A percentile compares a stretch with the other conserved stretches of the same genome.
These are phyloP conservation scores for Puccinia novopanici DNA, from an alignment of 1,284 basidiomycete species.

Conservation along the genomic window DNA sequence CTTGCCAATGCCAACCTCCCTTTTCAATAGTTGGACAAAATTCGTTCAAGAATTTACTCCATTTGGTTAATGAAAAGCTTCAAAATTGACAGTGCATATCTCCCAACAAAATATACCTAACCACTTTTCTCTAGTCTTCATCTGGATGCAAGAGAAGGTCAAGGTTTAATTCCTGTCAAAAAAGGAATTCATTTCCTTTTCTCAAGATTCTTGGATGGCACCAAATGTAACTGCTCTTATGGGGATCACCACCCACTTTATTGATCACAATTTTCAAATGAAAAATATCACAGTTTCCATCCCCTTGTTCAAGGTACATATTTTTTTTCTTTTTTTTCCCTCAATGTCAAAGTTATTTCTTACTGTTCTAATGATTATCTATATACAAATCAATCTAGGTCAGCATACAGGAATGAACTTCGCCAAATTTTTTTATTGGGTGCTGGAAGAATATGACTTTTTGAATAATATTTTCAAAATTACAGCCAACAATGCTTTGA, in stretches of 20 bases:
- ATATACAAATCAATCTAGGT: no score
- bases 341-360: background rate
- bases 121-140: background rate
- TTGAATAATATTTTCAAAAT: background rate
- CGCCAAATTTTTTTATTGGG: background rate
- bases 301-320: background rate
- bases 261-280: no score
- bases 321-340: background rate
- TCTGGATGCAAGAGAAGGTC: background rate
- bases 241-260: background rate
- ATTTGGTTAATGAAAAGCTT: background rate
- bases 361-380: no score
- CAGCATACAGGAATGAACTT: no score
- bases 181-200: background rate
- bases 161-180: background rate
- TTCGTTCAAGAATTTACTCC: background rate
- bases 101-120: background rate
- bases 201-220: background rate
- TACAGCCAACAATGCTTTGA: slow-evolving; percentile 12
- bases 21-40: background rate
- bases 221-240: background rate
- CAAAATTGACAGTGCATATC: background rate
- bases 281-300: no score
- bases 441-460: background rate
- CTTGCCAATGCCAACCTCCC: no score